These are phyloP conservation scores for Sporothrix dimorphospora DNA, from an alignment of 2,329 filamentous ascomycete genomes.

Conservation along the genomic window DNA sequence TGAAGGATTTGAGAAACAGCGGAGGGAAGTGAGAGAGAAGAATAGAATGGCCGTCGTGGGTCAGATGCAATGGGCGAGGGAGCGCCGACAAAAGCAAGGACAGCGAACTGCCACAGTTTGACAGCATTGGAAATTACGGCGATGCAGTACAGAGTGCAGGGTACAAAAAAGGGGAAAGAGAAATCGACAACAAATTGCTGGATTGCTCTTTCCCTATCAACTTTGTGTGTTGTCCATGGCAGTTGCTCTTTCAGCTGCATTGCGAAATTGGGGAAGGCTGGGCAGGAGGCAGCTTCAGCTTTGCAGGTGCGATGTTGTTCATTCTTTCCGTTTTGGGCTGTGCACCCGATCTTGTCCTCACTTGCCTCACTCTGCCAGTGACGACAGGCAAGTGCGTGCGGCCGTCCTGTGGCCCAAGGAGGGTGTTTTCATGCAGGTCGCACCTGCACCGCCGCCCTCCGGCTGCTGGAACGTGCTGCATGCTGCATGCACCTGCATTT, in stretches of 20 bases:
- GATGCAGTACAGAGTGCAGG: not conserved
- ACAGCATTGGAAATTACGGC: not conserved
- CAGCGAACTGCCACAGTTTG: not conserved
- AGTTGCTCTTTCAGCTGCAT: conserved; percentile 19
- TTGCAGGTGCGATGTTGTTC: conserved; percentile 5
- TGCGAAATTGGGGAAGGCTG: conserved; percentile 8
- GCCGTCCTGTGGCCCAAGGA: too few relatives aligned
- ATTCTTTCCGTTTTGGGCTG: conserved; percentile 23
- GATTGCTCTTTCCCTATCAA: not conserved
- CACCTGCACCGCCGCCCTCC: conserved; percentile 31
- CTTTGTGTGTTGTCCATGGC: not conserved
- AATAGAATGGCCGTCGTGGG: not conserved
- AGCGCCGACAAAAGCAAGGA: not conserved
- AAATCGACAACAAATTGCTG: not conserved
- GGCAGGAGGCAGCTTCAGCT: conserved; percentile 15
- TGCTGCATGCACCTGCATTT: conserved; percentile 1
- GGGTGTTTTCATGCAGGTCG: conserved; percentile 30
- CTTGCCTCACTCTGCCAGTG: not conserved
- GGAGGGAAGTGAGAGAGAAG: not conserved
- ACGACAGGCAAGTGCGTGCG: not conserved
- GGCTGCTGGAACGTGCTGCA: conserved; percentile 29
- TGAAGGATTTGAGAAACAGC: not conserved
- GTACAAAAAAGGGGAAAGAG: not conserved
- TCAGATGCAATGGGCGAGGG: not conserved
- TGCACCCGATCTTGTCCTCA: conserved; percentile 8